A percentile compares a stretch with the other conserved stretches of the same genome.
phyloP scores from a whole-genome alignment of 345 rosid genomes.

The Melastoma malabathricum region DNA sequence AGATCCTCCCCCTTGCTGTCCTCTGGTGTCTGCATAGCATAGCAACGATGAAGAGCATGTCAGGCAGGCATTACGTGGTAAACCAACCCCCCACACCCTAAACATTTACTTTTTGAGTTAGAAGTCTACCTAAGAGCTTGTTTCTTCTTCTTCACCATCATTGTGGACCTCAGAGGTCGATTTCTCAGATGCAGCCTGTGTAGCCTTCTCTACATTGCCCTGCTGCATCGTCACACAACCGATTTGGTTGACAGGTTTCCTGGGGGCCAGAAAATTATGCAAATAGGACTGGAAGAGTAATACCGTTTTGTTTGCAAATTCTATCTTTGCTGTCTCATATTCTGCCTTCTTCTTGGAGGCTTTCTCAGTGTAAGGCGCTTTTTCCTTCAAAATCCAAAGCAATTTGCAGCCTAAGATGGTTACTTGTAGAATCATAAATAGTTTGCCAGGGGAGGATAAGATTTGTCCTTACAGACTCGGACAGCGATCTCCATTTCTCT shows the following conservation, averaged over 20 bases:
- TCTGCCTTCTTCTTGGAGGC: constrained; percentile 23
- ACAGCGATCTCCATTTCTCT: constrained; percentile 29
- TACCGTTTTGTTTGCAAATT: constrained; percentile 15
- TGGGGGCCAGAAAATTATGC: too few species aligned
- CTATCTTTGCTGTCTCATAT: constrained; percentile 19
- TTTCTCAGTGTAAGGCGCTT: constrained; percentile 18
- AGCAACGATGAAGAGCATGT: too few species aligned
- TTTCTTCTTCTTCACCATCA: neutral
- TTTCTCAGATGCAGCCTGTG: too few species aligned
- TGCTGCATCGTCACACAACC: too few species aligned
- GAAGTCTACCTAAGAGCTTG: neutral
- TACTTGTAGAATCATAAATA: neutral
- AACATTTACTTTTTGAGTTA: neutral
- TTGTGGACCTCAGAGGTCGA: neutral
- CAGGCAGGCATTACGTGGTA: too few species aligned
- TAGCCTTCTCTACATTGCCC: too few species aligned
- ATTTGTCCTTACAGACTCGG: constrained; percentile 17
- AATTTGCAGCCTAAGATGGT: neutral
- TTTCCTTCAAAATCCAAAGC: constrained; percentile 13
- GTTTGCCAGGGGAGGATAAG: neutral
- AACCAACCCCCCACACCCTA: too few species aligned
- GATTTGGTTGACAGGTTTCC: too few species aligned
- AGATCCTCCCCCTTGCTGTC: too few species aligned
- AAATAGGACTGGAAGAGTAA: neutral
- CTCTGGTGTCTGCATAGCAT: too few species aligned